These are phyloP conservation scores for Neofusicoccum umdonicola DNA, from an alignment of 2,329 filamentous ascomycete species.

Conservation along the genomic window DNA sequence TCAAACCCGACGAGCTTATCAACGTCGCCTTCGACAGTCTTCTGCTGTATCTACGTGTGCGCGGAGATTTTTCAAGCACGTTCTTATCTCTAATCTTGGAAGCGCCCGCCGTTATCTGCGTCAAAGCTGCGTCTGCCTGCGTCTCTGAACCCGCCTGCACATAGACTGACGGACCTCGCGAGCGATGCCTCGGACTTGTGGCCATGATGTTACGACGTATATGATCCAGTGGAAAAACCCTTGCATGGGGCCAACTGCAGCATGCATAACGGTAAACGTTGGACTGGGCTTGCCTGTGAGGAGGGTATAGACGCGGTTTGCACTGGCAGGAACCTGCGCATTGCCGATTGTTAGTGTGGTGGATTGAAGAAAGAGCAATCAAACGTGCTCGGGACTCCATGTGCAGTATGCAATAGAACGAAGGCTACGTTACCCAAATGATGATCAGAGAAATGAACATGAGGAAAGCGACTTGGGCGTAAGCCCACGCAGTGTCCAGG, in stretches of 20 bases:
- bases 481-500: constrained; percentile 59
- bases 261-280: constrained; percentile 66
- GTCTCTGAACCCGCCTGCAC: not conserved
- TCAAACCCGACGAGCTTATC: too few species aligned
- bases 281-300: constrained; percentile 53
- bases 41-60: too few species aligned
- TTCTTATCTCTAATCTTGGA: too few species aligned
- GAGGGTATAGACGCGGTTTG: constrained; percentile 74
- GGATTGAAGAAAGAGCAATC: too few species aligned
- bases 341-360: too few species aligned
- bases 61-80: too few species aligned
- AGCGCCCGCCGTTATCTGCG: not conserved
- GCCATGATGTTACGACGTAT: constrained; percentile 65
- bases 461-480: constrained; percentile 67
- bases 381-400: too few species aligned
- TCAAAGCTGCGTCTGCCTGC: not conserved
- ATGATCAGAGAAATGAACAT: constrained; percentile 71
- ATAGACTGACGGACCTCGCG: not conserved
- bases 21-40: too few species aligned
- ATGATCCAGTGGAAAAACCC: constrained; percentile 83
- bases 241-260: constrained; percentile 74
- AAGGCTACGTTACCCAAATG: constrained; percentile 55
- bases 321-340: constrained; percentile 62
- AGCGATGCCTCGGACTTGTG: not conserved
- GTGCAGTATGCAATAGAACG: too few species aligned